These are phyloP conservation scores for Colletotrichum sp. DNA, from an alignment of 2,329 filamentous ascomycete genomes.

Conservation along the genomic window DNA sequence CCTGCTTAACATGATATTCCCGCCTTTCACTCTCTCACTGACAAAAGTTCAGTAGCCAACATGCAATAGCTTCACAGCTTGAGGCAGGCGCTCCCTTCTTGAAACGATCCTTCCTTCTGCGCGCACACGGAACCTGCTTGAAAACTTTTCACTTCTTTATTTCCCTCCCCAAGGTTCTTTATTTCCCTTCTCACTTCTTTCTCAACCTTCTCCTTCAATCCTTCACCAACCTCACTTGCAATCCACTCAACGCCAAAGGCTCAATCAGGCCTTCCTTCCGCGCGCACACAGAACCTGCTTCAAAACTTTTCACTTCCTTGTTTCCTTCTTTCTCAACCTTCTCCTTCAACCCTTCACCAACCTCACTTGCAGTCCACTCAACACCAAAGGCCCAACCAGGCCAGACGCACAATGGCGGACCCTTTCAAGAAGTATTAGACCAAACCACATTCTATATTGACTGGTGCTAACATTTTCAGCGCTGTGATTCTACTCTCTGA, in stretches of 20 bases:
- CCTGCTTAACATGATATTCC: not conserved
- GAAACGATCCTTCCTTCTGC: not conserved
- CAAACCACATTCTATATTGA: not conserved
- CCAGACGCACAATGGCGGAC: not conserved
- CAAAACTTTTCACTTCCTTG: not conserved
- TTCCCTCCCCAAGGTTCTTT: not conserved
- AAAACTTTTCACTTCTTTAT: not conserved
- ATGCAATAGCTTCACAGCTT: not conserved
- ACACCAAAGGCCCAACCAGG: not conserved
- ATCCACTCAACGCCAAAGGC: too few relatives aligned
- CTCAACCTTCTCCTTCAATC: too few relatives aligned
- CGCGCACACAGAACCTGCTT: not conserved
- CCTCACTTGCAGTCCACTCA: not conserved
- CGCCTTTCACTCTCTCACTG: not conserved
- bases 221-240: too few relatives aligned
- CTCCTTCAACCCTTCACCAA: not conserved
- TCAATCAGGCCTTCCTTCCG: not conserved
- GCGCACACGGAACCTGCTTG: not conserved
- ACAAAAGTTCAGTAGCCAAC: not conserved
- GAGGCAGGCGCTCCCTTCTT: not conserved
- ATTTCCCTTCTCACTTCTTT: not conserved
- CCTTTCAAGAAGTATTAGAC: not conserved
- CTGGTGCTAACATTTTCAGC: not conserved
- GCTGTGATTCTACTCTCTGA: not conserved
- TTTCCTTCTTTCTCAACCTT: not conserved